Base-by-base conservation (phyloP, 371 early-diverging fungal species). In the Umbelopsis sp. region DNA sequence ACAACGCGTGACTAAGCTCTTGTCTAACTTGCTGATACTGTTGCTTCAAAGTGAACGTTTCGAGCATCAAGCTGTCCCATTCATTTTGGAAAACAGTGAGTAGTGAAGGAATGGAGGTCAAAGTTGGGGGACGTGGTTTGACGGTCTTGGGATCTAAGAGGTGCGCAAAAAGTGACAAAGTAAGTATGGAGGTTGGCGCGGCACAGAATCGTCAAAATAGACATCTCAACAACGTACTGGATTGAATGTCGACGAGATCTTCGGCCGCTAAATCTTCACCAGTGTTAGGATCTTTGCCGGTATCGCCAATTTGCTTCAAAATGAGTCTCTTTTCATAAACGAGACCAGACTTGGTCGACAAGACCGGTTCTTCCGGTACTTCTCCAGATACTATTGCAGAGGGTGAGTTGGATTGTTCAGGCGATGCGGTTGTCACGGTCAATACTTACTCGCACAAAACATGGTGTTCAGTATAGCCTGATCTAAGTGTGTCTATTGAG, bases 11-110 rank as follows among this genome's bases (percentile, higher is more conserved):
- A 46, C 94, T 89, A 44, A 97, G 84, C 72, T 97, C 97, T 78
- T 95, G 96, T 52, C 95, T 88, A 22, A 92, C 90, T 72, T 93
- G 91, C 74, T 93, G 91, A 77, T 96, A 92, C 79, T 97, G 94
- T 76, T 94, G 92, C 78, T 93, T 94, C 71, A 98, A 85, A 44
- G 91, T 89, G 71, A 91, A 94, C 3, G 95, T 92, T 79, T 97
- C 98, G 44, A 98, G 86, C 88, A 97, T 94, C 10, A 94, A 80
- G 46, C 94, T 85, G 74, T 97, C 98, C 95, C 95, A 97, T 75
- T 97, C 97, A 76, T 93, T 93, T 74, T 98, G 98, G 63, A 97
- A 88, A 3, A 91, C 80, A 20, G 91, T 82, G n/a, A 98, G 84
- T 44, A 97, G 82, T 29, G 96, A 91, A 14, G 98, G 98, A 45